Conservation (phyloP, 2,329 filamentous ascomycete genomes). For the Cercospora zeae-maydis region DNA sequence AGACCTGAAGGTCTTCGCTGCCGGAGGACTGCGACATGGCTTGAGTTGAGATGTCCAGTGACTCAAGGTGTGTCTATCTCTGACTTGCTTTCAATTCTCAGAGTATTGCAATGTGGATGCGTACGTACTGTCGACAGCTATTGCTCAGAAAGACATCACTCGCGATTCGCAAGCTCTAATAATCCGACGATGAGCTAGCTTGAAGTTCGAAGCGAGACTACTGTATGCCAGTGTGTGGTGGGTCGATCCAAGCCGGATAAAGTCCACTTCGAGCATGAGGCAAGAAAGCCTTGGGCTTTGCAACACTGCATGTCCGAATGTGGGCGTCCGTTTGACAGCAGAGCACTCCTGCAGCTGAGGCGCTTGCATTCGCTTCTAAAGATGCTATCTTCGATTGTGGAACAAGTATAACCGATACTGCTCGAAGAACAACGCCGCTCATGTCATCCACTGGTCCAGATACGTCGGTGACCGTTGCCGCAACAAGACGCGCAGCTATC, state of each 20-base stretch:
- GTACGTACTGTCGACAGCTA: not conserved
- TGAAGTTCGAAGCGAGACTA: not conserved
- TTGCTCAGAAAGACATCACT: not conserved
- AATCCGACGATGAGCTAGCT: not conserved
- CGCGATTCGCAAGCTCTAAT: not conserved
- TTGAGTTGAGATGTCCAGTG: not conserved
- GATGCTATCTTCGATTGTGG: not conserved
- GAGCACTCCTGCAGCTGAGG: not conserved
- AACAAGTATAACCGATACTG: not conserved
- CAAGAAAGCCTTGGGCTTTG: not conserved
- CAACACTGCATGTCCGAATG: not conserved
- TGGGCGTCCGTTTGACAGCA: not conserved
- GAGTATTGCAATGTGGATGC: too few relatives aligned
- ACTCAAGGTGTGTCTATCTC: too few relatives aligned
- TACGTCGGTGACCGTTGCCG: not conserved
- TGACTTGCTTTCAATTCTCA: too few relatives aligned
- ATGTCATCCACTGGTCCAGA: not conserved
- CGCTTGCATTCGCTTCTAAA: not conserved
- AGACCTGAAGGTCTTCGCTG: not conserved
- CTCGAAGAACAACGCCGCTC: not conserved
- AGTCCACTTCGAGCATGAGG: not conserved
- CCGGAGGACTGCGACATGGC: not conserved
- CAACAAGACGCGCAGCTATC: not conserved
- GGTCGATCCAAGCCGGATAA: not conserved
- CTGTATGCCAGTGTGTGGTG: not conserved